phyloP scores from a whole-genome alignment of 2,329 filamentous ascomycete genomes.

The Diaporthe ilicicola region DNA sequence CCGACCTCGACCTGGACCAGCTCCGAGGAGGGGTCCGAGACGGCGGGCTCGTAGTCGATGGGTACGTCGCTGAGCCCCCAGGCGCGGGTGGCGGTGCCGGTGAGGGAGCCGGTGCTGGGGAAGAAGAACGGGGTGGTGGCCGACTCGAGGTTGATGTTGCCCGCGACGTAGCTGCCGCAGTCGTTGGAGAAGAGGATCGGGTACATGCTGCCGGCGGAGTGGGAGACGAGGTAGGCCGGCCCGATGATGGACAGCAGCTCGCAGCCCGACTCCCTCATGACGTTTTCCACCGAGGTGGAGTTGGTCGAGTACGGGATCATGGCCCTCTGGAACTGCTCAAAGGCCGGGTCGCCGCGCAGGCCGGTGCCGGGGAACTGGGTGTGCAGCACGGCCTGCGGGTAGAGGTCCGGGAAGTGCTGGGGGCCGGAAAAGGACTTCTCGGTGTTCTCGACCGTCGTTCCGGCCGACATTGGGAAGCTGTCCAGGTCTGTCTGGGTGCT shows the following conservation, averaged over 20 bases:
- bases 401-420: constrained; percentile 38
- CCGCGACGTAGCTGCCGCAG: constrained; percentile 41
- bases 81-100: constrained; percentile 23
- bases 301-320: constrained; percentile 47
- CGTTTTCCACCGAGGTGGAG: constrained; percentile 35
- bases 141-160: constrained; percentile 44
- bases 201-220: constrained; percentile 40
- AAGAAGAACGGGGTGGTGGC: constrained; percentile 41
- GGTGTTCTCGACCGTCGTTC: constrained; percentile 39
- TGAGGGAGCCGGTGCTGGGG: constrained; percentile 32
- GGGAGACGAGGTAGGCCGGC: constrained; percentile 43
- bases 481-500: constrained; percentile 42
- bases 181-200: constrained; percentile 37
- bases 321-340: constrained; percentile 57
- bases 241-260: constrained; percentile 38
- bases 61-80: constrained; percentile 42
- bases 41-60: constrained; percentile 42
- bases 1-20: constrained; percentile 40
- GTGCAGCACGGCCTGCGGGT: constrained; percentile 44
- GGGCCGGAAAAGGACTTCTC: constrained; percentile 40
- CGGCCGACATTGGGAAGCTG: constrained; percentile 39
- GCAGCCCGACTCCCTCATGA: constrained; percentile 39
- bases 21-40: constrained; percentile 37
- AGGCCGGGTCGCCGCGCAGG: constrained; percentile 50
- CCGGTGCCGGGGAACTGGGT: constrained; percentile 46